Conservation (phyloP, 2,329 filamentous ascomycete genomes). For the Calcarisporium arbuscula region DNA sequence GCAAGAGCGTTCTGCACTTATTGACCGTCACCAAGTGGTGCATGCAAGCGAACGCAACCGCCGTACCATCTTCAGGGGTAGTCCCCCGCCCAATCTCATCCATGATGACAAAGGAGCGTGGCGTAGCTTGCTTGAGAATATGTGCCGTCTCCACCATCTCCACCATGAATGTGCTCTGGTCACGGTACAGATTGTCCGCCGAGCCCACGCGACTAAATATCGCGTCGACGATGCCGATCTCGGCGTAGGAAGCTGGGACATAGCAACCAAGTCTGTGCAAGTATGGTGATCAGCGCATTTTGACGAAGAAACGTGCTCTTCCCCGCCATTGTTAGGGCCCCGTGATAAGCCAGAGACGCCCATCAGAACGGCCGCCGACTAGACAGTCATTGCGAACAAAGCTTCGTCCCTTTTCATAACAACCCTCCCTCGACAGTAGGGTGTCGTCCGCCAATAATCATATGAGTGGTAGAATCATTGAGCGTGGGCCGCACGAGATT, state of each 20-base stretch:
- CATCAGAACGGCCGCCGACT: constrained; percentile 61
- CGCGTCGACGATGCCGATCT: constrained; percentile 88
- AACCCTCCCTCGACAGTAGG: constrained; percentile 86
- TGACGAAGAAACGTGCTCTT: constrained; percentile 96
- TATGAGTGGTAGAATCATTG: constrained; percentile 58
- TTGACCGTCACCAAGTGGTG: constrained; percentile 77
- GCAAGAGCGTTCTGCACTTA: constrained; percentile 74
- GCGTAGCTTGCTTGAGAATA: constrained; percentile 80
- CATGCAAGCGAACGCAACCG: constrained; percentile 82
- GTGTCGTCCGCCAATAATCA: constrained; percentile 80
- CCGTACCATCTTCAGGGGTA: constrained; percentile 84
- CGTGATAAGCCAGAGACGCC: constrained; percentile 61
- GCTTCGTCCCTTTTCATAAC: constrained; percentile 65
- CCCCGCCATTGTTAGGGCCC: constrained; percentile 97
- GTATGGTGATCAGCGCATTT: constrained; percentile 87
- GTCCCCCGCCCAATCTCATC: constrained; percentile 95
- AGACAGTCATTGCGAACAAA: constrained; percentile 86
- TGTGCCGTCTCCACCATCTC: constrained; percentile 96
- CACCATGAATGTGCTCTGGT: constrained; percentile 98
- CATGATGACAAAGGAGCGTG: constrained; percentile 90
- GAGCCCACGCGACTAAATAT: constrained; percentile 91
- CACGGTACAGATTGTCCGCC: constrained; percentile 87
- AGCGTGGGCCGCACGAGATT: constrained; percentile 67
- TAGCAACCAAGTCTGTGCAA: constrained; percentile 91
- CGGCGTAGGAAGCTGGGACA: constrained; percentile 80